Conservation (phyloP, 106 monocot genomes). For the Narthecium ossifragum region DNA sequence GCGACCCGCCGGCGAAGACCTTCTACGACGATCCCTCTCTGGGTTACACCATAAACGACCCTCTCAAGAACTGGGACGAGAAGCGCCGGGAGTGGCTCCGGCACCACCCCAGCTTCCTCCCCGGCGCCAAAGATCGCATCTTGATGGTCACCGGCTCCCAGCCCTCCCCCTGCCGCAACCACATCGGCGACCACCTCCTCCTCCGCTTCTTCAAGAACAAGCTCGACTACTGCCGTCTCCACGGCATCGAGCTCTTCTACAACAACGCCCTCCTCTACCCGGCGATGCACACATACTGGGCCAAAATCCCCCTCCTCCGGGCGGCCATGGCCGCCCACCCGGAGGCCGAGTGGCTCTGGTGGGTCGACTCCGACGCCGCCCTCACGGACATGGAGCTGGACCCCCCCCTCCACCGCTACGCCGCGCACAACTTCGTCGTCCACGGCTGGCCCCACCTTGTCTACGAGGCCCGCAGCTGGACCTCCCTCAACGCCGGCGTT, state of each 20-base stretch:
- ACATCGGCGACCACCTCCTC: slow-evolving; percentile 46
- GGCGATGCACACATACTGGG: slow-evolving; percentile 37
- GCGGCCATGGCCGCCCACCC: slow-evolving; percentile 54
- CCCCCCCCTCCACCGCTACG: slow-evolving; percentile 51
- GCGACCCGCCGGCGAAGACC: slow-evolving; percentile 1
- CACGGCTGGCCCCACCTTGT: slow-evolving; percentile 66
- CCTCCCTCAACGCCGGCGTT: slow-evolving; percentile 81
- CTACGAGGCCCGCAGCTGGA: slow-evolving; percentile 56
- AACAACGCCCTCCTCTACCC: slow-evolving; percentile 43
- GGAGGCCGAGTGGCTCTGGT: slow-evolving; percentile 53
- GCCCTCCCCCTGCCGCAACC: slow-evolving; percentile 30
- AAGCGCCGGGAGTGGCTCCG: slow-evolving; percentile 32
- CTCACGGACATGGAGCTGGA: slow-evolving; percentile 92
- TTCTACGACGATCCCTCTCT: slow-evolving; percentile 43
- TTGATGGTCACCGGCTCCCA: slow-evolving; percentile 42
- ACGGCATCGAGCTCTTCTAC: slow-evolving; percentile 35
- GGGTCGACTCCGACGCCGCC: slow-evolving; percentile 83
- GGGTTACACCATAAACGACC: slow-evolving; percentile 20
- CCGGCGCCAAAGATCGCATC: not conserved
- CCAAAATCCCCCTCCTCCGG: slow-evolving; percentile 36
- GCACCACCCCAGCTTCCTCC: slow-evolving; percentile 16
- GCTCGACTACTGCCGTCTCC: slow-evolving; percentile 45
- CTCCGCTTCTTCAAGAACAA: slow-evolving; percentile 52
- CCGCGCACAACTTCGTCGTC: slow-evolving; percentile 49
- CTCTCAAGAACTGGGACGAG: slow-evolving; percentile 33